Evolutionary conservation across 2,329 filamentous ascomycete genomes (phyloP), one percentile per base, ranked within the genome.

Genomic region (Tolypocladium tropicale): DNA sequence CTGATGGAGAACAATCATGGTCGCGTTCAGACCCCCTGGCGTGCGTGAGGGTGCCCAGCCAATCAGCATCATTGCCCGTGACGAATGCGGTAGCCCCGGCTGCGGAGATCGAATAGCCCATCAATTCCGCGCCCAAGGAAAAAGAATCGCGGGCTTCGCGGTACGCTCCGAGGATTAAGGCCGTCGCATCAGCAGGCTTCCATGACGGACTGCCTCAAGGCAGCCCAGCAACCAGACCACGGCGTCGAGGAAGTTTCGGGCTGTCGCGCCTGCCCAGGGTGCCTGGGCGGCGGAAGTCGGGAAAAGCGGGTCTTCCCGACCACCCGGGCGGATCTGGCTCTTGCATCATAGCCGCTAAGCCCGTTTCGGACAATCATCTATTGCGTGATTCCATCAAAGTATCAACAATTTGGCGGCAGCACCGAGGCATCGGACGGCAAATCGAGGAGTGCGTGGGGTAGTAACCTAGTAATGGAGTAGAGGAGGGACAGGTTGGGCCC

Each of bases 331-430:
- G 53, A 53, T 23, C 51, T 52, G 52, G 52, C 48, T 58, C 61
- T 65, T 64, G 63, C 63, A 65, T 60, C 63, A 65, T 65, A 36
- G 55, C 18, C 62, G 62, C 67, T 67, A 70, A 62, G 58, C 70
- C 67, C 25, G 57, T 65, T 62, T 54, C 46, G 64, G 69, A 50
- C 58, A 67, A 67, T 65, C 48, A 52, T 49, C 60, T 68, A 73
- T 73, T 73, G 71, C 71, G 71, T 73, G 71, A 73, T 73, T 72
- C 64, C 61, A 54, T 65, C 60, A 58, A 65, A 61, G 56, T 64
- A 70, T 72, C 69, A 66, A 69, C 68, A 70, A 71, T 68, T 70
- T 63, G 49, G 28, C 49, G 52, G 36, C 28, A 23, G 28, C 9
- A 46, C 25, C 28, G 52, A 33, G 28, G 10, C 7, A 14, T 33